phyloP scores from a whole-genome alignment of 495 filamentous ascomycete genomes.

The Penicillium ochrochloron region DNA sequence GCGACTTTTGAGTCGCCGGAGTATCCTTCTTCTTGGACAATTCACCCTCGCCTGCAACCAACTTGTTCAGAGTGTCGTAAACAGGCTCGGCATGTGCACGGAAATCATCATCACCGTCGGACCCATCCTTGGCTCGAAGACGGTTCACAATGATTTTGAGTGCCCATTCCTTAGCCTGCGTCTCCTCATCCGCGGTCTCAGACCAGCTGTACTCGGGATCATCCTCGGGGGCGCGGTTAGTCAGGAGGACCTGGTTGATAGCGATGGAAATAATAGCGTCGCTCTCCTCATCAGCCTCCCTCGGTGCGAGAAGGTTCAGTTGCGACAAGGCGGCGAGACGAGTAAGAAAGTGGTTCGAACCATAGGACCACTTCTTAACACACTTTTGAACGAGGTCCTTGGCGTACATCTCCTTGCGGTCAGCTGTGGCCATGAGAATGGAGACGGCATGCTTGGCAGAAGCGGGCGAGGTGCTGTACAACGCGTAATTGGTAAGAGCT shows the following conservation, averaged over 20 bases:
- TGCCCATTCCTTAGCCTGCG: conserved; percentile 84
- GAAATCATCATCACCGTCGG: conserved; percentile 58
- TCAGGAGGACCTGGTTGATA: conserved; percentile 72
- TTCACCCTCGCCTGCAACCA: conserved; percentile 78
- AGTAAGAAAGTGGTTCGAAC: conserved; percentile 75
- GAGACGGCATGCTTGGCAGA: conserved; percentile 93
- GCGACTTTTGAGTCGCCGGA: conserved; percentile 71
- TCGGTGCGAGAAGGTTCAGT: conserved; percentile 75
- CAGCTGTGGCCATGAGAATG: conserved; percentile 79
- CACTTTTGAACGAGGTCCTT: conserved; percentile 79
- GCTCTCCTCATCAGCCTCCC: conserved; percentile 70
- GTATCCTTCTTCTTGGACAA: conserved; percentile 74
- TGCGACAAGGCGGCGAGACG: conserved; percentile 84
- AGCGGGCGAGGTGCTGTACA: conserved; percentile 78
- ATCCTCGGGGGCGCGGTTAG: conserved; percentile 61
- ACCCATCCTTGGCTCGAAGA: conserved; percentile 66
- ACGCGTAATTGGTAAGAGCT: conserved; percentile 76
- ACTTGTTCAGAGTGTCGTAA: conserved; percentile 74
- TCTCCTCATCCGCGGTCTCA: conserved; percentile 77
- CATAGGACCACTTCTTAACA: conserved; percentile 77
- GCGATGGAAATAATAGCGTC: conserved; percentile 81
- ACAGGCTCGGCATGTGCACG: conserved; percentile 68
- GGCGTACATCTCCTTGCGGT: conserved; percentile 84
- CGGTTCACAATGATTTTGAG: conserved; percentile 87
- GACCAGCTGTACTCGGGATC: conserved; percentile 64